Percentiles rank a stretch among this genome's conserved stretches.
Conservation (phyloP, 2,329 filamentous ascomycete species). For the Fusarium nygamai region DNA sequence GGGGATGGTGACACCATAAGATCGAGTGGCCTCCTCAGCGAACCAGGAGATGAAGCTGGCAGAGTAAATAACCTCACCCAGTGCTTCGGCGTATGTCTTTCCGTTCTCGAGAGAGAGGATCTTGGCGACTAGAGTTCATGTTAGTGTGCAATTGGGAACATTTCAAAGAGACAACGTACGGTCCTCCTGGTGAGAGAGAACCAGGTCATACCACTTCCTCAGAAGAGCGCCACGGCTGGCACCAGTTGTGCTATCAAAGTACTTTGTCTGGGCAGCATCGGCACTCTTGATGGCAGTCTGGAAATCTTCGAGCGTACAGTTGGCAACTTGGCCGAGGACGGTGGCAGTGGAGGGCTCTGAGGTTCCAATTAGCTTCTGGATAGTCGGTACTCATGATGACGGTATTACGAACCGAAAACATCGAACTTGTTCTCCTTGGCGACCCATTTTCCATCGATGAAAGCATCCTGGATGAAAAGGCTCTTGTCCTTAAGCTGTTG, state of each 20-base stretch:
- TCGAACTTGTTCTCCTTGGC: constrained; percentile 45
- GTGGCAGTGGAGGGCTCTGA: constrained; percentile 43
- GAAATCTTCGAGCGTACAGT: constrained; percentile 43
- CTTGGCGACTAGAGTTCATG: constrained; percentile 44
- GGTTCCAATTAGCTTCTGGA: constrained; percentile 4
- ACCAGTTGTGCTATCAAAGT: constrained; percentile 42
- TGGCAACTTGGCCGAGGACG: constrained; percentile 42
- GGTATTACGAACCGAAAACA: constrained; percentile 37
- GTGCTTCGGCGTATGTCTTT: constrained; percentile 64
- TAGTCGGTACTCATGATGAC: not conserved
- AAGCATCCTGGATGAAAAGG: constrained; percentile 44
- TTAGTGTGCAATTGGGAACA: not conserved
- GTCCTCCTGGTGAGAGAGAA: constrained; percentile 43
- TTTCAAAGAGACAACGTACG: constrained; percentile 24
- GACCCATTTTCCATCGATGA: constrained; percentile 44
- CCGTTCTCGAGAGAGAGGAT: constrained; percentile 62
- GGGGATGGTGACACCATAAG: constrained; percentile 68
- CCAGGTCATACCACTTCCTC: constrained; percentile 43
- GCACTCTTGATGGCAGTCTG: constrained; percentile 42
- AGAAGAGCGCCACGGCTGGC: constrained; percentile 42
- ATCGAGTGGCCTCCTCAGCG: constrained; percentile 58
- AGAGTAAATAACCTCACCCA: constrained; percentile 65
- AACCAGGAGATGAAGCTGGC: constrained; percentile 66
- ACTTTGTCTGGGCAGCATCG: constrained; percentile 39
- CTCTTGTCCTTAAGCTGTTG: constrained; percentile 41